Percentiles rank a stretch among this genome's conserved stretches.
Conservation (phyloP, 192 early-diverging fungal species). For the Coemansia sp. region DNA sequence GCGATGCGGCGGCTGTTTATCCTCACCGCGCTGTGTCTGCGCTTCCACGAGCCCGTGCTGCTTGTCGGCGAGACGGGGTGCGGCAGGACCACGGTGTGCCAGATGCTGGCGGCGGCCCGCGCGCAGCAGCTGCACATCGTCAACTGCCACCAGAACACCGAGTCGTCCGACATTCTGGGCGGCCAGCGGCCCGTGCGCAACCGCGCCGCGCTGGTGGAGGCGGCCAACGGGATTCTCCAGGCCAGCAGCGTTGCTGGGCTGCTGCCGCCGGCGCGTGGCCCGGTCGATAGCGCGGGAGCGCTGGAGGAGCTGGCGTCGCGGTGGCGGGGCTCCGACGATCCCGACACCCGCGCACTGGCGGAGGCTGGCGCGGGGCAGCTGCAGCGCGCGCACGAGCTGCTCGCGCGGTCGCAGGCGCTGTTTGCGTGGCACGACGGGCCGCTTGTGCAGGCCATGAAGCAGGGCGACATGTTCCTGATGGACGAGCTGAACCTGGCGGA, state of each 20-base stretch:
- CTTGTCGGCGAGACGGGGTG: slow-evolving; percentile 98
- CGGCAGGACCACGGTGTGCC: slow-evolving; percentile 97
- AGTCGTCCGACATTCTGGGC: slow-evolving; percentile 92
- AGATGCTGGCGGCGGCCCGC: slow-evolving; percentile 77
- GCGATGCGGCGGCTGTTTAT: slow-evolving; percentile 90
- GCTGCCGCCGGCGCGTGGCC: not conserved
- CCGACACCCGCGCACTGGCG: not conserved
- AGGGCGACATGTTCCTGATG: slow-evolving; percentile 86
- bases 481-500: slow-evolving; percentile 99
- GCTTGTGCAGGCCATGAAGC: slow-evolving; percentile 83
- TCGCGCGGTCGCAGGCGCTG: slow-evolving; percentile 56
- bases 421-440: slow-evolving; percentile 99
- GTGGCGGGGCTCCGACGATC: slow-evolving; percentile 21
- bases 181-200: slow-evolving; percentile 90
- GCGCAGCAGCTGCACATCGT: slow-evolving; percentile 75
- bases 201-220: slow-evolving; percentile 56
- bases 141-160: slow-evolving; percentile 96
- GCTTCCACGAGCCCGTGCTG: slow-evolving; percentile 85
- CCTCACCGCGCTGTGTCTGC: slow-evolving; percentile 76
- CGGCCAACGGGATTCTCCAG: slow-evolving; percentile 54
- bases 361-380: slow-evolving; percentile 18
- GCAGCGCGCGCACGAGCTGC: slow-evolving; percentile 22
- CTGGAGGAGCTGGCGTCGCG: slow-evolving; percentile 16
- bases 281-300: slow-evolving; percentile 19
- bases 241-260: slow-evolving; percentile 1